phyloP scores from a whole-genome alignment of 169 alveolate species.

The Eimeria falciformis region DNA sequence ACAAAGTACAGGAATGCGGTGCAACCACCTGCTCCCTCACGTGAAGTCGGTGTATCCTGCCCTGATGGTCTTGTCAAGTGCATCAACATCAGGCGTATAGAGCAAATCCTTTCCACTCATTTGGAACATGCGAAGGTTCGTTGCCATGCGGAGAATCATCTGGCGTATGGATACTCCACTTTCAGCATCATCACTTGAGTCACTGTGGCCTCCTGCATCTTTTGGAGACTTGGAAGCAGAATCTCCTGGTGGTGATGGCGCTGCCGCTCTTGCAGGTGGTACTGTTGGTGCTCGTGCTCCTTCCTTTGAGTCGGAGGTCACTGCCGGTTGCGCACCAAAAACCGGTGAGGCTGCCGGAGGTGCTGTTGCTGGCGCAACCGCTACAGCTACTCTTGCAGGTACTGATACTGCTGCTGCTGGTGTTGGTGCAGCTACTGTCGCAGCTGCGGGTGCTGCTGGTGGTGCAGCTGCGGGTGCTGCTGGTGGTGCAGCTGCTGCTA shows the following conservation, averaged over 20 bases:
- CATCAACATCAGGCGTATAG: background rate
- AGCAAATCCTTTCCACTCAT: background rate
- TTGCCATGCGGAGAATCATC: background rate
- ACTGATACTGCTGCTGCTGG: background rate
- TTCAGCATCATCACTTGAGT: background rate
- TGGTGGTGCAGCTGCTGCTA: background rate
- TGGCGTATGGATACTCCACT: constrained; percentile 36
- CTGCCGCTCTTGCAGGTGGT: background rate
- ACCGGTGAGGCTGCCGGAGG: background rate
- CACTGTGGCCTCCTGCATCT: too few species aligned
- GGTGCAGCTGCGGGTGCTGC: background rate
- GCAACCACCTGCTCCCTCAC: constrained; percentile 12
- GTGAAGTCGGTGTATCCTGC: constrained; percentile 57
- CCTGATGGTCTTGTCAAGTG: background rate
- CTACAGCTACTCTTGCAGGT: background rate
- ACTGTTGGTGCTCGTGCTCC: background rate
- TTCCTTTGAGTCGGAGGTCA: background rate
- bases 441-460: background rate
- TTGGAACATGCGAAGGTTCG: constrained; percentile 16
- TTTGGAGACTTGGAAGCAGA: background rate
- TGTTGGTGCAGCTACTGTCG: background rate
- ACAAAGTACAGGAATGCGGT: too few species aligned
- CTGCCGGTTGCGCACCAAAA: background rate
- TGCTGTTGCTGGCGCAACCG: background rate
- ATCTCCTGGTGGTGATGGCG: background rate